These are phyloP conservation scores for Scortechinia acanthostroma DNA, from an alignment of 2,329 filamentous ascomycete genomes.

Conservation along the genomic window DNA sequence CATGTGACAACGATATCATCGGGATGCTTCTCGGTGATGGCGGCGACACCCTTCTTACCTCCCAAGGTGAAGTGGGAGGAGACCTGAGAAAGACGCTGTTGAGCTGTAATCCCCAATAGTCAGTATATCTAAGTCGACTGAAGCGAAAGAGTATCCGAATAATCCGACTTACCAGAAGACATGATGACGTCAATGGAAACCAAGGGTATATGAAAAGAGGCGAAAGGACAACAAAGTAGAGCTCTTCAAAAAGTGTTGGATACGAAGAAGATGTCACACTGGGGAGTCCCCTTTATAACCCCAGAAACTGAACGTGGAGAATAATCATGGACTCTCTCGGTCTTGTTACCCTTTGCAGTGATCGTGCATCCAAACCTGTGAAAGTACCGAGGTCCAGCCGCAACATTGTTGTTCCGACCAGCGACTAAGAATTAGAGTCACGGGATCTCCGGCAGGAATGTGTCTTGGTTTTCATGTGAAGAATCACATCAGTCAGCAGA, in stretches of 20 bases:
- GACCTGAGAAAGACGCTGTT: neutral
- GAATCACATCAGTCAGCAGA: too few species aligned
- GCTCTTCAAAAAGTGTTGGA: too few species aligned
- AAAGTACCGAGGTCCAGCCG: neutral
- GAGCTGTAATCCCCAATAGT: neutral
- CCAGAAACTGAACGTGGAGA: too few species aligned
- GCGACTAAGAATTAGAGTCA: too few species aligned
- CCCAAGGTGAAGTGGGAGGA: slow-evolving; percentile 2
- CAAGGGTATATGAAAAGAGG: neutral
- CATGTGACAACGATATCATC: slow-evolving; percentile 47
- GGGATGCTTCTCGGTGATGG: slow-evolving; percentile 13
- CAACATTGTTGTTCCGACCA: neutral
- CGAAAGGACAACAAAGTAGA: too few species aligned
- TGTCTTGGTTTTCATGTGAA: too few species aligned
- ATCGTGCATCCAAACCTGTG: neutral
- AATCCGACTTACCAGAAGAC: neutral
- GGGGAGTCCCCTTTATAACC: too few species aligned
- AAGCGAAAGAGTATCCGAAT: neutral
- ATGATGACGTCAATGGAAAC: slow-evolving; percentile 3
- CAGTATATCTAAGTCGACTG: neutral
- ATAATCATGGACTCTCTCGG: neutral
- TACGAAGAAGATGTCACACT: too few species aligned
- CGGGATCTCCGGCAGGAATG: neutral
- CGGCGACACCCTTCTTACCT: slow-evolving; percentile 7
- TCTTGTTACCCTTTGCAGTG: neutral